These are phyloP conservation scores for Candida schatavii DNA, from an alignment of 805 yeast species.

Conservation along the genomic window DNA sequence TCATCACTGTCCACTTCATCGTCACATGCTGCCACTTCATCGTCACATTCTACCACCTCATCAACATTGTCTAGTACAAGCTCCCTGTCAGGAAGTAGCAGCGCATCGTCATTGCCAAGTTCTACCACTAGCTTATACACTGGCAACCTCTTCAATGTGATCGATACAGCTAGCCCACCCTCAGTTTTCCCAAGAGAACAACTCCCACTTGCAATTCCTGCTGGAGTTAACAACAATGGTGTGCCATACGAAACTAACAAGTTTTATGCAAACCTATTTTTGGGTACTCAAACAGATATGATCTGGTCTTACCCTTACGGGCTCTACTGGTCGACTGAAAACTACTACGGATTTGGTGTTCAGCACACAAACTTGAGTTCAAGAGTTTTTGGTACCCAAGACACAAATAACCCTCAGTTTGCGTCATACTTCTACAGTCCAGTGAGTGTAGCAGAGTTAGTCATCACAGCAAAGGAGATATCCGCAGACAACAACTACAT, in stretches of 20 bases:
- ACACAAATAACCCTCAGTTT: slow-evolving; percentile 40
- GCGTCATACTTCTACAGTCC: slow-evolving; percentile 57
- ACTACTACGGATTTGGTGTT: slow-evolving; percentile 58
- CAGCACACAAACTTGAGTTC: slow-evolving; percentile 50
- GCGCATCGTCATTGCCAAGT: slow-evolving; percentile 7
- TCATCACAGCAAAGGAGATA: slow-evolving; percentile 54
- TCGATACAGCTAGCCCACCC: slow-evolving; percentile 33
- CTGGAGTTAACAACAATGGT: slow-evolving; percentile 43
- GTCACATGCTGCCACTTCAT: slow-evolving; percentile 6
- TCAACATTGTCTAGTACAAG: neutral
- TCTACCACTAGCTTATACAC: slow-evolving; percentile 13
- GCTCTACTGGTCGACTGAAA: slow-evolving; percentile 49
- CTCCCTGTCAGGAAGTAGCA: slow-evolving; percentile 1
- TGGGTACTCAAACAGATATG: slow-evolving; percentile 52
- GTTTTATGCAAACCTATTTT: slow-evolving; percentile 64
- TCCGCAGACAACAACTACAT: slow-evolving; percentile 32
- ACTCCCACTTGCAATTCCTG: slow-evolving; percentile 45
- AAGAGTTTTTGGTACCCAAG: slow-evolving; percentile 45
- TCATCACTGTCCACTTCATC: neutral
- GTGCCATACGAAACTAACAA: slow-evolving; percentile 66
- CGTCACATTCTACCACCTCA: slow-evolving; percentile 5
- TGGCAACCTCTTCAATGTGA: slow-evolving; percentile 47
- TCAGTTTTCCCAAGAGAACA: slow-evolving; percentile 44
- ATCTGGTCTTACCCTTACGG: slow-evolving; percentile 69
- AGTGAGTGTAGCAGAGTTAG: slow-evolving; percentile 49